These are phyloP conservation scores for Arachnomyces sp. DNA, from an alignment of 2,329 filamentous ascomycete species.

Conservation along the genomic window DNA sequence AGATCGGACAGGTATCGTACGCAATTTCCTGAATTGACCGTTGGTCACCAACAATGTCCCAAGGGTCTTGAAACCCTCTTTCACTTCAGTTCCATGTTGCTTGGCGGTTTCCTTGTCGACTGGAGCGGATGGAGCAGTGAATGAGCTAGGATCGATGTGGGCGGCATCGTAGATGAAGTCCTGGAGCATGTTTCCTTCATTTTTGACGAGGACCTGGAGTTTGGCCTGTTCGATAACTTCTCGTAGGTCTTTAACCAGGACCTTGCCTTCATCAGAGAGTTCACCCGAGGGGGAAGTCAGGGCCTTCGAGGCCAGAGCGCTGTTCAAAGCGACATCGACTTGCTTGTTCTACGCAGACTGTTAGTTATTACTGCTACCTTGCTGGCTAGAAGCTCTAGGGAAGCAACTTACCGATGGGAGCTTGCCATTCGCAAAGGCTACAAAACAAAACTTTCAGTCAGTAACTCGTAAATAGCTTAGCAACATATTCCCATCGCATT, in stretches of 20 bases:
- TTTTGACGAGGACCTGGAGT: slow-evolving; percentile 79
- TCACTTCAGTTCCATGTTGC: slow-evolving; percentile 73
- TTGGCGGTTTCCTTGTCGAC: slow-evolving; percentile 67
- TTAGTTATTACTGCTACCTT: slow-evolving; percentile 10
- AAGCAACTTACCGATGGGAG: slow-evolving; percentile 64
- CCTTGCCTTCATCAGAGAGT: slow-evolving; percentile 73
- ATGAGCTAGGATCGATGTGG: slow-evolving; percentile 53
- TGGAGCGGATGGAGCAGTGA: slow-evolving; percentile 56
- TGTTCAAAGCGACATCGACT: slow-evolving; percentile 91
- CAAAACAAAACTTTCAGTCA: neutral
- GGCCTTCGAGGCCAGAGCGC: slow-evolving; percentile 63
- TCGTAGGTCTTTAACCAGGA: slow-evolving; percentile 67
- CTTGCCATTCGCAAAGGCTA: slow-evolving; percentile 80
- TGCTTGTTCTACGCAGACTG: slow-evolving; percentile 64
- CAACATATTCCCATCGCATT: neutral
- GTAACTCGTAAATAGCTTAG: slow-evolving; percentile 3
- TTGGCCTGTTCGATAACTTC: slow-evolving; percentile 79
- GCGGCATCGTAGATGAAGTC: slow-evolving; percentile 96
- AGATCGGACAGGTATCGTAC: slow-evolving; percentile 37
- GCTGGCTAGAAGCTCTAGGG: neutral
- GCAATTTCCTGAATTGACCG: slow-evolving; percentile 86
- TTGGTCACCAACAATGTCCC: slow-evolving; percentile 89
- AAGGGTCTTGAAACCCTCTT: slow-evolving; percentile 78
- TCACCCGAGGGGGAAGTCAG: slow-evolving; percentile 63
- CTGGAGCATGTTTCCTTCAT: slow-evolving; percentile 86